These are phyloP conservation scores for Sporothrix brasiliensis DNA, from an alignment of 2,329 filamentous ascomycete species.

Conservation along the genomic window DNA sequence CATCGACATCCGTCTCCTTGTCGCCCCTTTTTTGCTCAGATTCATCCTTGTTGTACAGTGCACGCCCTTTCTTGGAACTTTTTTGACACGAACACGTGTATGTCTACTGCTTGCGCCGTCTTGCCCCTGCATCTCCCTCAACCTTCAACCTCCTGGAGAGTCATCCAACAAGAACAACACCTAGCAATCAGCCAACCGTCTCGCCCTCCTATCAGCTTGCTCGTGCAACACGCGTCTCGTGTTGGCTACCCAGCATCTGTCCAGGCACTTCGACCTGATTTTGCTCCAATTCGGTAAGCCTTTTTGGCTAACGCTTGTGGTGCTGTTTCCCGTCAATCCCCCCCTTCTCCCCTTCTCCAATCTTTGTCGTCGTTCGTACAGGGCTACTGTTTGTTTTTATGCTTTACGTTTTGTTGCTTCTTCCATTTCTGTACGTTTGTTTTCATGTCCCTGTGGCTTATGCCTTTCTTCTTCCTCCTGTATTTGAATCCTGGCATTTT, in stretches of 20 bases:
- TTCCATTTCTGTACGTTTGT: neutral
- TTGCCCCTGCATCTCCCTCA: neutral
- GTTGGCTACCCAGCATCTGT: neutral
- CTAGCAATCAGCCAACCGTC: neutral
- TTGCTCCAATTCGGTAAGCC: conserved; percentile 22
- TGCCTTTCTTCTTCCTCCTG: neutral
- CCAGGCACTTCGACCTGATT: neutral
- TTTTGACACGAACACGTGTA: conserved; percentile 35
- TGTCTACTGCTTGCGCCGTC: conserved; percentile 31
- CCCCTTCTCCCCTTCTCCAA: neutral
- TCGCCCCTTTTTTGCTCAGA: conserved; percentile 20
- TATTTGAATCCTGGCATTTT: no score
- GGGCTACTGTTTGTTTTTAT: no score
- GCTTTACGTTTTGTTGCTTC: neutral
- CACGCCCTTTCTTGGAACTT: conserved; percentile 36
- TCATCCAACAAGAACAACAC: conserved; percentile 24
- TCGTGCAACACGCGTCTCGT: conserved; percentile 17
- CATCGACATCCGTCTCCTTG: conserved; percentile 8
- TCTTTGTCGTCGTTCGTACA: no score
- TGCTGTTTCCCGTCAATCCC: neutral
- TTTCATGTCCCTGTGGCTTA: neutral
- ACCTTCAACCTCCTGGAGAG: neutral
- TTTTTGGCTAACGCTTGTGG: conserved; percentile 4
- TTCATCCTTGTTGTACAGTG: conserved; percentile 27
- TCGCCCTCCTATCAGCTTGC: conserved; percentile 11